Base-by-base conservation (phyloP, 768 basidiomycete species). In the Boletus subparvulus region DNA sequence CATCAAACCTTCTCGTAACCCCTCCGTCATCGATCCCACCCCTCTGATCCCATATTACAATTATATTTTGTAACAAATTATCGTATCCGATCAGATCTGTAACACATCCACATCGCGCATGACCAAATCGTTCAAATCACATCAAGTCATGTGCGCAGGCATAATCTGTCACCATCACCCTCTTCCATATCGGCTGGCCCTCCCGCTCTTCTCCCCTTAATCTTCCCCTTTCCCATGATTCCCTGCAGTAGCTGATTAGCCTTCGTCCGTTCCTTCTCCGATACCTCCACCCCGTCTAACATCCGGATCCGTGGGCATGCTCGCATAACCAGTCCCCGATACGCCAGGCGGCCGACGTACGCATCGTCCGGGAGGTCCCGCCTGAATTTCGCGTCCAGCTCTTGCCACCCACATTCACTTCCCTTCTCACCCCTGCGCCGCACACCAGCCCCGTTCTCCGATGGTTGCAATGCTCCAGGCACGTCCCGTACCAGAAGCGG, bases 321-420 rank as follows among this genome's bases (percentile, higher is more conserved):
- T 26, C 84, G 75, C 90, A 95, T 93, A 46, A 96, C 78, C 54
- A 94, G 77, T 40, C 94, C 94, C 44, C 96, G 87, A 74, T 98
- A 98, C 44, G 85, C 90, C 33, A 95, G 78, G 40, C 96, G 84
- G 24, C 90, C 90, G 47, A 90, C 83, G 70, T 98, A 98, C 70
- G 82, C 83, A 48, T 83, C 87, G 74, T 98, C 91, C 47, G 96
- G 95, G 47, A 99, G 80, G 61, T 90, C 87, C 68, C 89, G 86
- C 19, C 95, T 85, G 79, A 95, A 98, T 67, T 88, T 87, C 16
- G 77, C 75, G 73, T 98, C 96, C 70, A 92, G 75, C 61, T 86
- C 86, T 63, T 83, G 77, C 92, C 93, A 97, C 48, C 67, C 73
- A 54, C 61, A 64, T 41, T 64, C 60, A 21, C 37, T n/a, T 40